Conservation (phyloP, 2,329 filamentous ascomycete species). For the Teratosphaeria zuluensis region DNA sequence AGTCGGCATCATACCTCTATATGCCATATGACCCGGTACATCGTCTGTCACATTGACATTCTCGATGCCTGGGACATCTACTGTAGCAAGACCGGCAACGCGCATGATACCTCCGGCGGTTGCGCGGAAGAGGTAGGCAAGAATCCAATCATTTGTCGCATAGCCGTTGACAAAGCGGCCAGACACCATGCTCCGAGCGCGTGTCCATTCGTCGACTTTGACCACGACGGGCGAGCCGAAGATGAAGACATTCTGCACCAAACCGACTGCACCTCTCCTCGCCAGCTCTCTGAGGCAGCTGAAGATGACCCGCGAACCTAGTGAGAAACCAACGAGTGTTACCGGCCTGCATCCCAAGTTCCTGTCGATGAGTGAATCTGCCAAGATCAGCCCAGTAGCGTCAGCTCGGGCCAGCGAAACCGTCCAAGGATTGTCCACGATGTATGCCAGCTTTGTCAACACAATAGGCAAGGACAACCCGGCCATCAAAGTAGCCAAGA, state of each 20-base stretch:
- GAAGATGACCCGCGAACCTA: slow-evolving; percentile 87
- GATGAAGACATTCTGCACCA: slow-evolving; percentile 90
- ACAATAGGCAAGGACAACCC: slow-evolving; percentile 87
- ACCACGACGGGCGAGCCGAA: slow-evolving; percentile 89
- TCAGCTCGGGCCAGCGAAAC: slow-evolving; percentile 90
- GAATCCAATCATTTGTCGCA: slow-evolving; percentile 91
- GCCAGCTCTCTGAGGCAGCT: slow-evolving; percentile 81
- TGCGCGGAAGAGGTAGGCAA: slow-evolving; percentile 86
- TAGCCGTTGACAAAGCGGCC: slow-evolving; percentile 95
- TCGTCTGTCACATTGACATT: slow-evolving; percentile 80
- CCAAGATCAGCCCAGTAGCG: slow-evolving; percentile 79
- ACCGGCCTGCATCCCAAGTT: slow-evolving; percentile 86
- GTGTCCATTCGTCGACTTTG: slow-evolving; percentile 80
- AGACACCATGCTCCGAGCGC: slow-evolving; percentile 70
- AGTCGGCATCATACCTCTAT: slow-evolving; percentile 82
- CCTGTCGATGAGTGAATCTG: slow-evolving; percentile 84
- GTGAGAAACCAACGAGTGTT: slow-evolving; percentile 88
- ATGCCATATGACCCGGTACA: slow-evolving; percentile 92
- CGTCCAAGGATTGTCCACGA: slow-evolving; percentile 97
- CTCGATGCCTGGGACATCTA: slow-evolving; percentile 76
- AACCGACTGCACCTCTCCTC: slow-evolving; percentile 69
- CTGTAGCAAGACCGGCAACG: slow-evolving; percentile 70
- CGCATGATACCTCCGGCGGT: slow-evolving; percentile 86
- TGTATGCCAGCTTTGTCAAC: slow-evolving; percentile 83
- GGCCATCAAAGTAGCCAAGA: slow-evolving; percentile 82